Percentiles rank a stretch among this genome's conserved stretches.
phyloP scores from a whole-genome alignment of 495 filamentous ascomycete genomes.

The Oidiodendron maius region DNA sequence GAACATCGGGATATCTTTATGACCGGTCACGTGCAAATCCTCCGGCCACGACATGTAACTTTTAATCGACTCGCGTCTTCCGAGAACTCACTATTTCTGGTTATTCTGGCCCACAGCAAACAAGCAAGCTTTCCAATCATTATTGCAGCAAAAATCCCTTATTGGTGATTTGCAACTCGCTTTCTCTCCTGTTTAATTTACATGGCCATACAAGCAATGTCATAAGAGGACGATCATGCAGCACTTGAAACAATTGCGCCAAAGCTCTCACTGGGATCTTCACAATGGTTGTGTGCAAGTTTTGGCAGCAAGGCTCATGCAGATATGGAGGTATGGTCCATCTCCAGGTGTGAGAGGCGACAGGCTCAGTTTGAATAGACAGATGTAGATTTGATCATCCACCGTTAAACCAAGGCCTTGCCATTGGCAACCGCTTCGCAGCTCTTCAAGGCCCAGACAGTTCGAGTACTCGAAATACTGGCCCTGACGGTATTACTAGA shows the following conservation, averaged over 20 bases:
- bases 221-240: constrained; percentile 4
- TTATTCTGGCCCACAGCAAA: too few relatives aligned
- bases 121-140: too few relatives aligned
- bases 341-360: not conserved
- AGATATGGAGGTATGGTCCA: constrained; percentile 53
- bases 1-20: too few relatives aligned
- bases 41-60: too few relatives aligned
- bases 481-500: not conserved
- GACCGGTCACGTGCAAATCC: too few relatives aligned
- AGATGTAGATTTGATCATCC: constrained; percentile 21
- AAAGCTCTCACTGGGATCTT: not conserved
- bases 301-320: constrained; percentile 69
- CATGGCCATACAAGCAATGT: too few relatives aligned
- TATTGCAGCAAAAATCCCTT: too few relatives aligned
- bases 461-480: constrained; percentile 2
- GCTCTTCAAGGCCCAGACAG: constrained; percentile 12
- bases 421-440: constrained; percentile 12
- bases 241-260: not conserved
- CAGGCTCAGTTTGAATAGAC: constrained; percentile 8
- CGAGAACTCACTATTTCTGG: too few relatives aligned
- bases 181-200: too few relatives aligned
- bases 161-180: too few relatives aligned
- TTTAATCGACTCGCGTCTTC: too few relatives aligned
- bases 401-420: not conserved
- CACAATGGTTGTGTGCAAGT: constrained; percentile 60